Percentiles rank a stretch among this genome's conserved stretches.
Conservation (phyloP, 495 filamentous ascomycete genomes). For the Penicillium roqueforti region DNA sequence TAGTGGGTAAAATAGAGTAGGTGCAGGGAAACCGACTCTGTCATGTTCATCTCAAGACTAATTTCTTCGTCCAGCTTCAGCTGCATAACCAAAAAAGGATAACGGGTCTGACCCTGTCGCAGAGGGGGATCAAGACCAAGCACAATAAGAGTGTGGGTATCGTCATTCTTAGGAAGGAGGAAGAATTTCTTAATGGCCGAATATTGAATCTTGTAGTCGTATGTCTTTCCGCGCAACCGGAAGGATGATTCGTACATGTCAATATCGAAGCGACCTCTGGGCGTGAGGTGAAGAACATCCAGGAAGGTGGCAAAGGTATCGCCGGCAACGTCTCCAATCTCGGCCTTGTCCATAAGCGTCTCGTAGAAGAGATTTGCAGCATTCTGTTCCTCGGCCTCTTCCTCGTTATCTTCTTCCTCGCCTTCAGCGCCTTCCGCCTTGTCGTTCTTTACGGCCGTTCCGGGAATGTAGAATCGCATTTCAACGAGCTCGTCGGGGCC, state of each 20-base stretch:
- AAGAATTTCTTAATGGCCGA: conserved; percentile 98
- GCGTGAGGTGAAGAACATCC: conserved; percentile 95
- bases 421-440: conserved; percentile 67
- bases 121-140: conserved; percentile 94
- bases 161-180: conserved; percentile 94
- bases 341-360: conserved; percentile 95
- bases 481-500: conserved; percentile 91
- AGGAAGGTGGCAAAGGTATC: conserved; percentile 97
- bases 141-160: conserved; percentile 89
- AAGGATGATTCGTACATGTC: conserved; percentile 99
- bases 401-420: conserved; percentile 67
- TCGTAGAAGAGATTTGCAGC: conserved; percentile 95
- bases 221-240: conserved; percentile 95
- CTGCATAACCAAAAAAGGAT: conserved; percentile 99
- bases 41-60: conserved; percentile 93
- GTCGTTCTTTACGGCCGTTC: conserved; percentile 80
- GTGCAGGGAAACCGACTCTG: conserved; percentile 58
- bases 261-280: conserved; percentile 98
- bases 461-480: conserved; percentile 98
- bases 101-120: conserved; percentile 95
- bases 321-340: conserved; percentile 97
- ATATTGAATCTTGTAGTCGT: conserved; percentile 99
- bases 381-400: conserved; percentile 79
- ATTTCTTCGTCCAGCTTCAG: conserved; percentile 98
- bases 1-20: conserved; percentile 4